A percentile compares a stretch with the other conserved stretches of the same genome.
Conservation (phyloP, 441 rosid genomes). For the Flueggea neowawraea region DNA sequence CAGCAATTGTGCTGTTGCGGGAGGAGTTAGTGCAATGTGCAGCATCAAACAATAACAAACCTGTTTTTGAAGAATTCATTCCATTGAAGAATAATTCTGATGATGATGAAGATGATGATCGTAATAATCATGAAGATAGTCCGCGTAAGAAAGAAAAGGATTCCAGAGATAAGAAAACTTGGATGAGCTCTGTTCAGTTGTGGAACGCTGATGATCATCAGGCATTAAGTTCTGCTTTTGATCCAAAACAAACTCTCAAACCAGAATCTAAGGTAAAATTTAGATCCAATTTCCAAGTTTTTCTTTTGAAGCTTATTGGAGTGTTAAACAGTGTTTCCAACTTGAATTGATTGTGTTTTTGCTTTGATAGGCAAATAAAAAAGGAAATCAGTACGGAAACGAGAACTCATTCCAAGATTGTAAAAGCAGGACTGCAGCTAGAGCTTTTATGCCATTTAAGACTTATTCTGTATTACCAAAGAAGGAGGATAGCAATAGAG, state of each 20-base stretch:
- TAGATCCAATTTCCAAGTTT: background rate
- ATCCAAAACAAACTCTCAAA: slow-evolving; percentile 31
- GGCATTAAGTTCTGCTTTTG: slow-evolving; percentile 19
- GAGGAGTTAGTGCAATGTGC: slow-evolving; percentile 46
- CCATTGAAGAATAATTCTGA: slow-evolving; percentile 45
- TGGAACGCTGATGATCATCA: slow-evolving; percentile 50
- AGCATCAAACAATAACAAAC: slow-evolving; percentile 34
- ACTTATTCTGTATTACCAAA: slow-evolving; percentile 23
- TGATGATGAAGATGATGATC: slow-evolving; percentile 20
- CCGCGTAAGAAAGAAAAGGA: slow-evolving; percentile 33
- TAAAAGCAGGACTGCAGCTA: slow-evolving; percentile 28
- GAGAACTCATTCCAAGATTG: slow-evolving; percentile 31
- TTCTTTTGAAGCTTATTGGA: background rate
- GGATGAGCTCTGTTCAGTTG: slow-evolving; percentile 82
- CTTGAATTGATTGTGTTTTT: slow-evolving; percentile 12
- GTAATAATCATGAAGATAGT: slow-evolving; percentile 5
- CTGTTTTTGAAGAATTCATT: slow-evolving; percentile 80
- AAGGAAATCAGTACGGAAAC: slow-evolving; percentile 14
- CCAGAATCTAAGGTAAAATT: slow-evolving; percentile 46
- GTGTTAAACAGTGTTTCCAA: background rate
- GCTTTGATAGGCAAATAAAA: slow-evolving; percentile 38
- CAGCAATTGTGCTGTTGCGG: slow-evolving; percentile 66
- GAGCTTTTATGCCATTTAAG: slow-evolving; percentile 42
- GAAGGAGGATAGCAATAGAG: slow-evolving; percentile 27
- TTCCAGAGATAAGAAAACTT: slow-evolving; percentile 49